phyloP scores from a whole-genome alignment of 257 asterid genomes.

The Leonotis leonurus region DNA sequence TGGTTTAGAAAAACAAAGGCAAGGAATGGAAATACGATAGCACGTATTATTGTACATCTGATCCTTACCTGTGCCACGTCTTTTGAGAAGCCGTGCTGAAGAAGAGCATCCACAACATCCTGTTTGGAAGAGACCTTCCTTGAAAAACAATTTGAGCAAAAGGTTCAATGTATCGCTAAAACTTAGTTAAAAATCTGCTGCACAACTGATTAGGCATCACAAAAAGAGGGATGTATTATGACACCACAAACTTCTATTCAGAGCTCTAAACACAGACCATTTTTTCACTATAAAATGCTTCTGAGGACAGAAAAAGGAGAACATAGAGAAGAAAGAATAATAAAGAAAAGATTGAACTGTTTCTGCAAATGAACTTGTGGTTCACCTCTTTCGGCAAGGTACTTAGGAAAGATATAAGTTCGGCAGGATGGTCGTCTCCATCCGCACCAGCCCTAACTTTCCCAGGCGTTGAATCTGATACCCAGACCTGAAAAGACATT shows the following conservation, averaged over 20 bases:
- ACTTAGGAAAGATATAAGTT: constrained; percentile 68
- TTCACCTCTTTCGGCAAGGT: constrained; percentile 64
- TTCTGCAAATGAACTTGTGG: constrained; percentile 12
- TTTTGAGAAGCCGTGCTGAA: constrained; percentile 70
- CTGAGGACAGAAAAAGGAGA: neutral
- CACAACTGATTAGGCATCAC: neutral
- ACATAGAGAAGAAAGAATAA: neutral
- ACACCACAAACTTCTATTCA: neutral
- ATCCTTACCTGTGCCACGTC: constrained; percentile 88
- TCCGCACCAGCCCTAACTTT: constrained; percentile 90
- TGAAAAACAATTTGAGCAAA: constrained; percentile 32
- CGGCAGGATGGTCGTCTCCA: constrained; percentile 98
- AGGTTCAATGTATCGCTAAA: constrained; percentile 14
- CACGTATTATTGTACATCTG: neutral
- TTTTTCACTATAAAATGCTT: neutral
- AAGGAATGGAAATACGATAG: neutral
- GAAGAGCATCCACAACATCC: constrained; percentile 66
- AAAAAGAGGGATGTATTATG: neutral
- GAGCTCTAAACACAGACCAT: neutral
- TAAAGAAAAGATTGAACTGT: neutral
- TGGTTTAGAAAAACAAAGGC: neutral
- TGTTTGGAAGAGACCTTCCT: constrained; percentile 84
- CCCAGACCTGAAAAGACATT: constrained; percentile 71
- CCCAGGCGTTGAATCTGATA: constrained; percentile 95
- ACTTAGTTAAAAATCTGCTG: neutral